Base-by-base conservation (phyloP, 2,329 filamentous ascomycete species). In the Aspergillus sp. region DNA sequence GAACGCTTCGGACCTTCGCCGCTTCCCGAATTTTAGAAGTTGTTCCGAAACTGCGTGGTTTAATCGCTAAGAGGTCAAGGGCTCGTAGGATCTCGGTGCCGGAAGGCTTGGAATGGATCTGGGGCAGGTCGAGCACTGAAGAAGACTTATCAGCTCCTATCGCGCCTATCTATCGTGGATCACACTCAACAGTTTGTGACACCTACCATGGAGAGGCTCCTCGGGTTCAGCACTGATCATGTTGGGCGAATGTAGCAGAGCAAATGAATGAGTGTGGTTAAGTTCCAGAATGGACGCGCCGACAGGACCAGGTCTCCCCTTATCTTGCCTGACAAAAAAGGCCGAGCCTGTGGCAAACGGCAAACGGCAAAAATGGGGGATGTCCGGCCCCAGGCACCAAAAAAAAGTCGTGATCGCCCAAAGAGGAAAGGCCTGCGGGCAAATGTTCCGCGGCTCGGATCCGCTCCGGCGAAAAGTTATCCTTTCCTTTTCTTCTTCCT, bases 121-220 rank as follows among this genome's bases (percentile, higher is more conserved):
- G 90, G n/a, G 92, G 91, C 26, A 96, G 85, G 70, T 94, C 90
- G 59, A 89, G 79, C 59, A 87, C 87, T 88, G 69, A 51, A n/a
- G 69, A 52, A n/a, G 18, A 55, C 68, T 75, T 72, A 73, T 76
- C 71, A 74, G 71, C 59, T 55, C 62, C 64, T 67, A 63, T 62
- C 61, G 57, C 59, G 51, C 56, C 55, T 64, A 65, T 65, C 62
- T 65, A 60, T 59, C 57, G 64, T 50, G 61, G 55, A 49, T 55
- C 51, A 57, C 24, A 56, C 54, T 58, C 39, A 52, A 63, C 60
- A 49, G 51, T 56, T 50, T 26, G 55, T 45, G 36, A n/a, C 36
- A 65, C 69, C 62, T 64, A 77, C 75, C 75, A 55, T 77, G 75
- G 49, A 77, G 69, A 59, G 75, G 75, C 70, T 75, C 71, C 46